phyloP scores from a whole-genome alignment of 208 protist species.

The Chromosphaera perkinsii region DNA sequence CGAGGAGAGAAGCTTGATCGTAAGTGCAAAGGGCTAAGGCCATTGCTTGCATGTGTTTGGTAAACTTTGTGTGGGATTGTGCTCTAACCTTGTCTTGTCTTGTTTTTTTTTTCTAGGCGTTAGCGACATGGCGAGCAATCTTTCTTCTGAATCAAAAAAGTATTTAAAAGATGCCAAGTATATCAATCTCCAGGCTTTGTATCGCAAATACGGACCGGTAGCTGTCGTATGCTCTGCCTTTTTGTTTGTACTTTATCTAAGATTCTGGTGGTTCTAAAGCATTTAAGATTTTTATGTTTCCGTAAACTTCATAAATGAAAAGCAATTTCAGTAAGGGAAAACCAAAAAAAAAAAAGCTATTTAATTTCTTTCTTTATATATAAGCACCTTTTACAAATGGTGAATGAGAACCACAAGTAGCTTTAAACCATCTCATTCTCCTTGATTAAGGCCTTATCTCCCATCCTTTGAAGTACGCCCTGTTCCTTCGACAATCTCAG shows the following conservation, averaged over 20 bases:
- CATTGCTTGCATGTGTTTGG: background rate
- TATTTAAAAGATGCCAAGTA: slow-evolving; percentile 58
- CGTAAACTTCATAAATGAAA: too few relatives aligned
- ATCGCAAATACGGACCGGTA: slow-evolving; percentile 50
- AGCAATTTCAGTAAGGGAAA: too few relatives aligned
- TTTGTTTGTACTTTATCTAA: slow-evolving; percentile 50
- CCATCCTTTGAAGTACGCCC: too few relatives aligned
- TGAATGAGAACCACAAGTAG: too few relatives aligned
- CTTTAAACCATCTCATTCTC: too few relatives aligned
- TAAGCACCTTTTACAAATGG: too few relatives aligned
- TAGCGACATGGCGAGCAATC: slow-evolving; percentile 28
- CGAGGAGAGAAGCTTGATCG: slow-evolving; percentile 60
- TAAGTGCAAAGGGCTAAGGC: slow-evolving; percentile 18
- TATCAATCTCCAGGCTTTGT: slow-evolving; percentile 44
- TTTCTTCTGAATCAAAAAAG: slow-evolving; percentile 40
- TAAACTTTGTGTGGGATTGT: background rate
- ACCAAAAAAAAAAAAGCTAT: too few relatives aligned
- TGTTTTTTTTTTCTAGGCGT: slow-evolving; percentile 12
- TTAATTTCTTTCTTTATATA: too few relatives aligned
- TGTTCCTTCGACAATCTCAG: too few relatives aligned
- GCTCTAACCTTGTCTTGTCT: background rate
- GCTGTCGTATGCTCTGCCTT: slow-evolving; percentile 37
- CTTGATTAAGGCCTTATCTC: too few relatives aligned
- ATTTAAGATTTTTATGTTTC: too few relatives aligned
- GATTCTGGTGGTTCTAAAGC: slow-evolving; percentile 49